phyloP scores from a whole-genome alignment of 179 eudicot species.

The Beta macrorhiza region DNA sequence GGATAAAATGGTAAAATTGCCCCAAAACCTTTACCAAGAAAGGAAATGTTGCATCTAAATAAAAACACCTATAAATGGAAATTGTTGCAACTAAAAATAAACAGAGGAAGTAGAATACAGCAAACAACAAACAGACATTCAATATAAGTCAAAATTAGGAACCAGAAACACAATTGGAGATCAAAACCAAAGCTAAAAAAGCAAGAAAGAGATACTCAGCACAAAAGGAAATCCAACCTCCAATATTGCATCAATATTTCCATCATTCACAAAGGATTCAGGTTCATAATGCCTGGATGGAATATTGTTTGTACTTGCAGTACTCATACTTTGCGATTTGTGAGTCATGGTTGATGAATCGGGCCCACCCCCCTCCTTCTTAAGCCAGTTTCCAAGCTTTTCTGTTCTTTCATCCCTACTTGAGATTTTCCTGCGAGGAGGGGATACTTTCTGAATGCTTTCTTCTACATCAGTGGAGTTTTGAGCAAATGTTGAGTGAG shows the following conservation, averaged over 20 bases:
- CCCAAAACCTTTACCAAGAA: too few species aligned
- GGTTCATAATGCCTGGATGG: slow-evolving; percentile 51
- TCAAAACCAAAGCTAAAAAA: background rate
- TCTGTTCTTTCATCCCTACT: slow-evolving; percentile 73
- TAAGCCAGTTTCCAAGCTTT: slow-evolving; percentile 60
- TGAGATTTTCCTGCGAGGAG: slow-evolving; percentile 81
- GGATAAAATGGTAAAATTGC: too few species aligned
- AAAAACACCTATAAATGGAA: too few species aligned
- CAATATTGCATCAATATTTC: slow-evolving; percentile 73
- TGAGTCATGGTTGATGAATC: slow-evolving; percentile 52
- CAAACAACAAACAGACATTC: background rate
- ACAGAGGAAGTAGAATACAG: background rate
- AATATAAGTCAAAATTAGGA: too few species aligned
- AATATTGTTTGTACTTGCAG: slow-evolving; percentile 36
- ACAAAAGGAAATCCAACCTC: slow-evolving; percentile 54
- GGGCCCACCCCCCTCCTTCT: slow-evolving; percentile 57
- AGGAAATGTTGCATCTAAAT: too few species aligned
- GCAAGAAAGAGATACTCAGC: background rate
- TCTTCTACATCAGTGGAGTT: slow-evolving; percentile 59
- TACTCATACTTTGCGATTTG: slow-evolving; percentile 48
- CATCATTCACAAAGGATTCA: slow-evolving; percentile 58
- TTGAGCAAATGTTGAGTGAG: slow-evolving; percentile 36
- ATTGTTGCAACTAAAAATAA: too few species aligned
- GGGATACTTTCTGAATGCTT: slow-evolving; percentile 77
- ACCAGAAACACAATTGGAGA: background rate